These are phyloP conservation scores for Camellia granthamiana DNA, from an alignment of 148 eudicot genomes.

Conservation along the genomic window DNA sequence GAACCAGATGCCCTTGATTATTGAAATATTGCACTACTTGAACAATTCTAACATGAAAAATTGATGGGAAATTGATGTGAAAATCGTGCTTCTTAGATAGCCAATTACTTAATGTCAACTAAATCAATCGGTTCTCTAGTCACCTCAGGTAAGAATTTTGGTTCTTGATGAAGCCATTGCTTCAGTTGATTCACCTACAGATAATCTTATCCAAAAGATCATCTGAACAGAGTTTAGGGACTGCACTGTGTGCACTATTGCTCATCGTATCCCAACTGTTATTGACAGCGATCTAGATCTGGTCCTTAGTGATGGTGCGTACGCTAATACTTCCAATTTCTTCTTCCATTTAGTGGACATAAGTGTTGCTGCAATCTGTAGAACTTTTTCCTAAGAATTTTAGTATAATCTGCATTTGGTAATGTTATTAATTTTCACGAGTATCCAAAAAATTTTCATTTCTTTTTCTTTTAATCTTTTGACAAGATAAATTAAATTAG, in stretches of 20 bases:
- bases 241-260: constrained; percentile 89
- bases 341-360: neutral
- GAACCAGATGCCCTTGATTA: no score
- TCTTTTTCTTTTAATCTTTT: neutral
- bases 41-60: no score
- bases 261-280: constrained; percentile 94
- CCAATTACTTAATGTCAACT: no score
- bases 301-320: constrained; percentile 14
- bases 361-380: constrained; percentile 1
- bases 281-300: constrained; percentile 93
- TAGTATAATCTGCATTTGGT: neutral
- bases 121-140: no score
- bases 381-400: neutral
- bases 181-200: constrained; percentile 93
- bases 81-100: no score
- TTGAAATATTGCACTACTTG: no score
- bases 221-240: constrained; percentile 77
- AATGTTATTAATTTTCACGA: neutral
- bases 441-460: neutral
- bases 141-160: constrained; percentile 67
- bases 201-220: constrained; percentile 91
- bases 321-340: neutral
- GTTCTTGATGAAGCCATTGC: constrained; percentile 99
- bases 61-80: no score
- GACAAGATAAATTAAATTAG: neutral